A percentile compares a stretch with the other conserved stretches of the same genome.
Evolutionary conservation across 305 asterid genomes (phyloP).

Genomic region (Salvia sclarea): DNA sequence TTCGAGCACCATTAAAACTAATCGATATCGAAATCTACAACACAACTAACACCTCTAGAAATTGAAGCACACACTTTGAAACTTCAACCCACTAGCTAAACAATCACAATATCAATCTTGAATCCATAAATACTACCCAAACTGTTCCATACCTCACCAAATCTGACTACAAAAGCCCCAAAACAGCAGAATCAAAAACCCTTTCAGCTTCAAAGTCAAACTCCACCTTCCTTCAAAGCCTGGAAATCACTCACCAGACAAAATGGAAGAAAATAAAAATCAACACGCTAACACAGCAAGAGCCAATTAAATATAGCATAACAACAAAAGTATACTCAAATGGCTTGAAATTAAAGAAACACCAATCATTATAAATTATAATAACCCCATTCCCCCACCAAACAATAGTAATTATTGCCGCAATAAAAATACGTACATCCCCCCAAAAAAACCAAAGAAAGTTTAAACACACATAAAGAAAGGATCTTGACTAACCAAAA

Average conservation of each 20-base stretch:
- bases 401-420: constrained; percentile 34
- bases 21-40: constrained; percentile 15
- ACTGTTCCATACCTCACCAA: constrained; percentile 35
- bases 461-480: constrained; percentile 4
- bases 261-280: background rate
- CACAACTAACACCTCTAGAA: constrained; percentile 12
- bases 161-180: constrained; percentile 28
- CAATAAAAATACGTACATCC: constrained; percentile 2
- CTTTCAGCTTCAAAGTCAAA: constrained; percentile 64
- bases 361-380: constrained; percentile 36
- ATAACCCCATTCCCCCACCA: constrained; percentile 37
- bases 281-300: constrained; percentile 33
- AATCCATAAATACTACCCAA: constrained; percentile 27
- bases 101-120: constrained; percentile 15
- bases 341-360: constrained; percentile 48
- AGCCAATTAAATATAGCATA: constrained; percentile 22
- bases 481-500: constrained; percentile 53
- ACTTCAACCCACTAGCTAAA: constrained; percentile 14
- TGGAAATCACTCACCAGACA: constrained; percentile 37
- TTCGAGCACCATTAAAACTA: constrained; percentile 29
- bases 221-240: constrained; percentile 57
- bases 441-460: constrained; percentile 9
- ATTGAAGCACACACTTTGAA: constrained; percentile 5
- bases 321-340: constrained; percentile 36
- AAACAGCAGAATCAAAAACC: constrained; percentile 32